Base-by-base conservation (phyloP, 176 grass and related monocot species). In the Eleusine coracana region DNA sequence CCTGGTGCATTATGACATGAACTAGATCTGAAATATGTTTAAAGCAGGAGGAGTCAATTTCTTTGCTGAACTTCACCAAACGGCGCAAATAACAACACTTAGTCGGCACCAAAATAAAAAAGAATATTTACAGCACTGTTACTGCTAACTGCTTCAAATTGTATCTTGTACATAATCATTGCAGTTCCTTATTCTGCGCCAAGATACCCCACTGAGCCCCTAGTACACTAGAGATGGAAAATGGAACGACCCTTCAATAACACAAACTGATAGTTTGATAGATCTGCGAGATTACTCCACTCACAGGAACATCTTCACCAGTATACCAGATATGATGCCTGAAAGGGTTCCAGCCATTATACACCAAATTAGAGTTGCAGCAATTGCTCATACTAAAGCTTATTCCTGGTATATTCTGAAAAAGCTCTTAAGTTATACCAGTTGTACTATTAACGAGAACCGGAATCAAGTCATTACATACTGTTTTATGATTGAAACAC, bases 241-340 rank as follows among this genome's bases (percentile, higher is more conserved):
- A 16, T 51, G 49, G 3, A 51, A 15, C 3, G 0, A 16, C 39
- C 36, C 40, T 28, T 52, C 14, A 25, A 76, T 50, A 63, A 21
- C 23, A 21, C 23, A 34, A 62, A 54, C 1, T n/a, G 10, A 44
- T 44, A n/a, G 34, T 42, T 34, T 15, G 16, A 52, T n/a, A 39
- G 3, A n/a, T 6, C 8, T 29, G 41, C 12, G 3, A 55, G 52
- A 55, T 7, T 55, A 55, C 52, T 20, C 50, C 50, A 54, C 50
- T 2, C 52, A 20, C 5, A 55, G 17, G 52, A 55, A 55, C 20
- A 55, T 55, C 56, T 65, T 86, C 73, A 49, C 28, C 80, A 41
- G 7, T 15, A 70, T 18, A 48, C n/a, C 71, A 77, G 28, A 71
- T 34, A 73, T 79, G 21, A 45, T 40, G 10, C 71, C 87, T 85